A percentile compares a stretch with the other conserved stretches of the same genome.
Evolutionary conservation across 1,139 yeast species (phyloP).

Genomic region (Lodderomyces jiufengensis): DNA sequence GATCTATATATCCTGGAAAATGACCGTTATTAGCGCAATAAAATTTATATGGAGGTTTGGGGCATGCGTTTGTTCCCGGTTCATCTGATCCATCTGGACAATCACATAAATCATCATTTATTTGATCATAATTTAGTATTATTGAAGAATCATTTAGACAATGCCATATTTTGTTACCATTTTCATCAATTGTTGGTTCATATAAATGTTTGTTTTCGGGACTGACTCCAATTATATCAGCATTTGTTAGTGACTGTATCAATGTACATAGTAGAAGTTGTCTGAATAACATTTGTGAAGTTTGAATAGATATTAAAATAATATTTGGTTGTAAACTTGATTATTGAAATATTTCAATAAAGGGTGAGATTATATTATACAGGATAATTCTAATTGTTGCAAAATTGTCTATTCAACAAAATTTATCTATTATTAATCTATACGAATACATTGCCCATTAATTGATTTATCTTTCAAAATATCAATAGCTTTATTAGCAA

Average conservation of each 20-base stretch:
- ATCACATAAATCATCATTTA: slow-evolving; percentile 90
- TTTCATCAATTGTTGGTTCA: slow-evolving; percentile 45
- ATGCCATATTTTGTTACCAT: slow-evolving; percentile 48
- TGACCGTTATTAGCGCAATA: slow-evolving; percentile 81
- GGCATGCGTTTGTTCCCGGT: slow-evolving; percentile 92
- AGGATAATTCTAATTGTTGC: neutral
- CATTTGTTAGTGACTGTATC: neutral
- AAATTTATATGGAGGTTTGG: slow-evolving; percentile 43
- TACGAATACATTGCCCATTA: slow-evolving; percentile 38
- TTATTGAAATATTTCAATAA: neutral
- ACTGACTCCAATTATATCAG: slow-evolving; percentile 25
- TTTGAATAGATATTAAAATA: no score
- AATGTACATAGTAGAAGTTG: neutral
- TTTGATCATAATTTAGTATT: slow-evolving; percentile 52
- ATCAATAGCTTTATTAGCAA: slow-evolving; percentile 26
- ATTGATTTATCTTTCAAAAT: slow-evolving; percentile 28
- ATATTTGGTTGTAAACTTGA: no score
- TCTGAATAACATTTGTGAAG: neutral
- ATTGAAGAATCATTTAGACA: slow-evolving; percentile 69
- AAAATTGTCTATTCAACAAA: neutral
- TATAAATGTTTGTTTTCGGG: slow-evolving; percentile 49
- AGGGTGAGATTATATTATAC: no score
- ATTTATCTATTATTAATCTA: slow-evolving; percentile 7
- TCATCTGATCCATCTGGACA: slow-evolving; percentile 99
- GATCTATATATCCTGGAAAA: slow-evolving; percentile 51